Evolutionary conservation across 768 basidiomycete genomes (phyloP).

Genomic region (Infundibulicybe gibba): DNA sequence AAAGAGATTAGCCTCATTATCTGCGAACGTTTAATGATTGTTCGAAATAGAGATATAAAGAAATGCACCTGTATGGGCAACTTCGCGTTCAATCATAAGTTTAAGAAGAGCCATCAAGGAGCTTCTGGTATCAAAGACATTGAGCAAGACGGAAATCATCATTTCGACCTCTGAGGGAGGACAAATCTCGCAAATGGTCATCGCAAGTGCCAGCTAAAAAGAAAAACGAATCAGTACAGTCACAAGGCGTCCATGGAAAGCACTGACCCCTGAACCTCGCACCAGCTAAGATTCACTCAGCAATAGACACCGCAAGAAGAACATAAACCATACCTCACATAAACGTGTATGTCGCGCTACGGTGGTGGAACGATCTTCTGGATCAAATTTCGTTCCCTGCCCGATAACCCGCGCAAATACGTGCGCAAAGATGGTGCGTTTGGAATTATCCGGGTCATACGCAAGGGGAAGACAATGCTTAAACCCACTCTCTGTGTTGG

Average conservation of each 20-base stretch:
- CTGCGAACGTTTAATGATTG: slow-evolving; percentile 33
- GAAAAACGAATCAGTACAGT: neutral
- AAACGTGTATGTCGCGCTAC: slow-evolving; percentile 49
- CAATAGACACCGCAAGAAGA: neutral
- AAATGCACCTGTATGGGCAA: slow-evolving; percentile 64
- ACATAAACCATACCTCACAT: slow-evolving; percentile 45
- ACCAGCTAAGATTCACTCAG: slow-evolving; percentile 46
- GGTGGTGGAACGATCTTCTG: slow-evolving; percentile 46
- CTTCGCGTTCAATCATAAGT: slow-evolving; percentile 82
- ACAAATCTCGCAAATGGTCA: slow-evolving; percentile 87
- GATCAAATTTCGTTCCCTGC: slow-evolving; percentile 75
- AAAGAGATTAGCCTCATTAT: slow-evolving; percentile 78
- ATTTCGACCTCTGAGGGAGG: slow-evolving; percentile 76
- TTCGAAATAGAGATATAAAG: neutral
- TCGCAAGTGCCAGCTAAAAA: slow-evolving; percentile 65
- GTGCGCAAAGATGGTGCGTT: slow-evolving; percentile 78
- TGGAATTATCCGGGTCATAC: slow-evolving; percentile 66
- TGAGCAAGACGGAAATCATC: slow-evolving; percentile 81
- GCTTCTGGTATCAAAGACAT: slow-evolving; percentile 77
- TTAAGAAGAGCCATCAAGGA: slow-evolving; percentile 74
- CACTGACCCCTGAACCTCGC: slow-evolving; percentile 66
- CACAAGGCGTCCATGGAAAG: neutral
- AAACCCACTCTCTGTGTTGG: slow-evolving; percentile 85
- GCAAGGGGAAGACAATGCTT: slow-evolving; percentile 83
- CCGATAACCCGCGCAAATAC: slow-evolving; percentile 80